Percentiles rank a stretch among this genome's conserved stretches.
Conservation (phyloP, 352 stramenopile genomes). For the Phytophthora idaei region DNA sequence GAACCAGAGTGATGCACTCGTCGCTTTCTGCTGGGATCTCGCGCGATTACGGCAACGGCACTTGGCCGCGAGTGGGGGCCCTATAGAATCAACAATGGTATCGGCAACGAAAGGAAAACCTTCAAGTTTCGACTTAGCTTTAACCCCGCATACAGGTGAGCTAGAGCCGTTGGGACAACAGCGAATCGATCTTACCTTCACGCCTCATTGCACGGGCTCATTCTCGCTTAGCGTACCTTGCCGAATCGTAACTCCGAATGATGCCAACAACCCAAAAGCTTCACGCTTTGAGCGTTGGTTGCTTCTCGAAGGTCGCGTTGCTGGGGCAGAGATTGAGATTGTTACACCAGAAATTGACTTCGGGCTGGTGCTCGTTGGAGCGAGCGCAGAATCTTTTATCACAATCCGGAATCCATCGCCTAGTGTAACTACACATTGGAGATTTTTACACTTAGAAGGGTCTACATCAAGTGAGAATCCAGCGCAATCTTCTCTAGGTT, state of each 20-base stretch:
- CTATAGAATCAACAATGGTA: conserved; percentile 6
- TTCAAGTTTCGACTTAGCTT: conserved; percentile 32
- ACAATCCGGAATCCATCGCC: conserved; percentile 35
- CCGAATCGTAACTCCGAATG: conserved; percentile 22
- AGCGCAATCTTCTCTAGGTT: conserved; percentile 3
- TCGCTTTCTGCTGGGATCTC: conserved; percentile 45
- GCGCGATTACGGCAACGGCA: conserved; percentile 19
- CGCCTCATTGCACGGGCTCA: conserved; percentile 38
- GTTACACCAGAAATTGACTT: conserved; percentile 69
- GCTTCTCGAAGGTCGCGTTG: conserved; percentile 56
- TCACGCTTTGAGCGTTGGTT: conserved; percentile 55
- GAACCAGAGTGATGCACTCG: conserved; percentile 42
- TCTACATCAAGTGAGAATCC: background rate
- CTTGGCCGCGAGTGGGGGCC: conserved; percentile 15
- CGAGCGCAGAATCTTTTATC: conserved; percentile 42
- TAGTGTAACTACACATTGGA: conserved; percentile 42
- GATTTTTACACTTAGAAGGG: conserved; percentile 52
- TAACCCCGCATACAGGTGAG: conserved; percentile 28
- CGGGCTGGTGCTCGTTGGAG: conserved; percentile 68
- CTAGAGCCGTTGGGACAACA: conserved; percentile 26
- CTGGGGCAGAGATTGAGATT: conserved; percentile 49
- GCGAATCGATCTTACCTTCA: conserved; percentile 44
- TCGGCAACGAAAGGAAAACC: background rate
- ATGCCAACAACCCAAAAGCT: background rate
- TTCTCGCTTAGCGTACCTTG: conserved; percentile 62